Evolutionary conservation across 2,329 filamentous ascomycete genomes (phyloP), one percentile per base, ranked within the genome.

Genomic region (Lasiodiplodia gonubiensis): DNA sequence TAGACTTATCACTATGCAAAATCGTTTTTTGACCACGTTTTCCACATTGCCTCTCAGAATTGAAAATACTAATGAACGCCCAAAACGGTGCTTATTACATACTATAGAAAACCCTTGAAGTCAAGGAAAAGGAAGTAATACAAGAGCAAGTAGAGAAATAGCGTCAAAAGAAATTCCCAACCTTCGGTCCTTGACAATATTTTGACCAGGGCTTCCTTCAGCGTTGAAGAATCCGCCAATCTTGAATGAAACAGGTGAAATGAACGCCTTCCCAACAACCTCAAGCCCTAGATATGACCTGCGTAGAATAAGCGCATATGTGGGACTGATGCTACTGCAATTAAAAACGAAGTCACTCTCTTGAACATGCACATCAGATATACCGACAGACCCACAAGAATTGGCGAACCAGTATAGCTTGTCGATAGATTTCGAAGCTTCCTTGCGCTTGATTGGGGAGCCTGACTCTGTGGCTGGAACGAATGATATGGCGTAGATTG

Each of bases 361-460:
- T 33, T 18, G 25, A 4, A 53, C 14, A 2, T 53, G 14, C 7
- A n/a, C 14, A 53, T 53, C 25, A 18, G 51, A 33, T 3, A 53
- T 2, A 11, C 51, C 51, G 1, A 53, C 6, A 3, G 8, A n/a
- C 10, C 21, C 51, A 7, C 3, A 0, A n/a, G 25, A 6, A 53
- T 30, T 10, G 0, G 16, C 14, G 6, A 53, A 53, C 23, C 14
- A 33, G 23, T 0, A n/a, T 0, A 53, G 3, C 3, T 18, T 2
- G 1, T 33, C 8, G 7, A 2, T 33, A 0, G 3, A 2, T 8
- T 8, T 8, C 3, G 30, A 2, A 33, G 1, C 1, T 0, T 2
- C 10, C 30, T 33, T 33, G 0, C 1, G 1, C 10, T 33, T 33
- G 30, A 33, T 33, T 1, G 30, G 30, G 1, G 30, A 8, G 7